Evolutionary conservation across 106 monocot species (phyloP).

Genomic region (Iris macrosiphon): DNA sequence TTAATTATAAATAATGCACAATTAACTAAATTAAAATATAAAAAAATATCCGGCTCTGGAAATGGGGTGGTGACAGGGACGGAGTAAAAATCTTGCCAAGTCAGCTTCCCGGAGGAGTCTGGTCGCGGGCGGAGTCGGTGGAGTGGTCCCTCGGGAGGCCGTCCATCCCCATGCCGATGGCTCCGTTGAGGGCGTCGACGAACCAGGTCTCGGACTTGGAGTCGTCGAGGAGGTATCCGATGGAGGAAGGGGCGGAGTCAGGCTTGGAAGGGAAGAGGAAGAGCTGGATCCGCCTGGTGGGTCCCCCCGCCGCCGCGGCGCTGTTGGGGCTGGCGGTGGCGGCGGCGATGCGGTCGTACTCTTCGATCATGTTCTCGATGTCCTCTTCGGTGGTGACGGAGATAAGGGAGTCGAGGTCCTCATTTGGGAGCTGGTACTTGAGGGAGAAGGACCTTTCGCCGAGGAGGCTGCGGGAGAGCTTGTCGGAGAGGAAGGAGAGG

Average conservation of each 20-base stretch:
- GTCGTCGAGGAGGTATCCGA: conserved; percentile 70
- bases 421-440: conserved; percentile 96
- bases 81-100: too few relatives aligned
- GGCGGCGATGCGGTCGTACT: conserved; percentile 64
- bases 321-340: conserved; percentile 7
- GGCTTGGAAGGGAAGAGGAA: conserved; percentile 72
- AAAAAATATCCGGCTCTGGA: too few relatives aligned
- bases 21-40: too few relatives aligned
- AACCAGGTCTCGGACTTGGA: conserved; percentile 94
- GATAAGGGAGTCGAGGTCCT: conserved; percentile 96
- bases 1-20: too few relatives aligned
- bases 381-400: conserved; percentile 94
- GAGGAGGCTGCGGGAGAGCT: conserved; percentile 63
- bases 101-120: conserved; percentile 37
- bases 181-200: conserved; percentile 87
- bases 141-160: conserved; percentile 44
- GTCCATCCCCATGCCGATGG: conserved; percentile 41
- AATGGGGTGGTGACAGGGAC: too few relatives aligned
- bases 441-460: conserved; percentile 48
- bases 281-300: conserved; percentile 54
- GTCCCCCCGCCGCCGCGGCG: conserved; percentile 13
- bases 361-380: conserved; percentile 96
- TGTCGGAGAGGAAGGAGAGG: conserved; percentile 53
- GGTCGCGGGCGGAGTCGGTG: conserved; percentile 44
- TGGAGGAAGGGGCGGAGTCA: conserved; percentile 56